Evolutionary conservation across 2,329 filamentous ascomycete genomes (phyloP).

Genomic region (Blumeria graminis): DNA sequence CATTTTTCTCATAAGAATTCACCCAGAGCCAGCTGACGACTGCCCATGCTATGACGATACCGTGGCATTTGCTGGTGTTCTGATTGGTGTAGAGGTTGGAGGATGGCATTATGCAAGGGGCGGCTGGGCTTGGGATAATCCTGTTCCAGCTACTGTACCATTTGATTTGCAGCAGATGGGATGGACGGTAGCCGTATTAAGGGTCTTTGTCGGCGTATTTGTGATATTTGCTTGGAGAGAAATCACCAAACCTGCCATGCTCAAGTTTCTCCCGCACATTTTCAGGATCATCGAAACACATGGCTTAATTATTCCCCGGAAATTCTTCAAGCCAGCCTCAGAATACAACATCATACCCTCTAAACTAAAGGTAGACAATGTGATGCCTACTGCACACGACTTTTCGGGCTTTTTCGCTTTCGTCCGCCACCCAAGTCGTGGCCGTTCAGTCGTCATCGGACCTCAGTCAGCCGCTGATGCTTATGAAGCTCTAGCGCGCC

Average conservation of each 20-base stretch:
- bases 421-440: too few relatives aligned
- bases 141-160: constrained; percentile 31
- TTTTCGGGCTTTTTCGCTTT: too few relatives aligned
- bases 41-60: constrained; percentile 95
- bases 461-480: too few relatives aligned
- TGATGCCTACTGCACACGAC: too few relatives aligned
- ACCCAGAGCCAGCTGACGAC: constrained; percentile 88
- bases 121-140: constrained; percentile 23
- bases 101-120: constrained; percentile 46
- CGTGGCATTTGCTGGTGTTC: constrained; percentile 73
- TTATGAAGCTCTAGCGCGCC: too few relatives aligned
- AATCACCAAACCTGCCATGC: constrained; percentile 60
- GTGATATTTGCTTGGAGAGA: constrained; percentile 80
- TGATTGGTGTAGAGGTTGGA: constrained; percentile 63
- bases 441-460: too few relatives aligned
- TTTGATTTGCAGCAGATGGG: constrained; percentile 45
- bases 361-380: too few relatives aligned
- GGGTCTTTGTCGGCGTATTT: constrained; percentile 58
- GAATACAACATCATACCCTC: too few relatives aligned
- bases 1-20: constrained; percentile 57
- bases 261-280: constrained; percentile 56
- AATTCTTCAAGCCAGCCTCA: constrained; percentile 64
- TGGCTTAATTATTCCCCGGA: constrained; percentile 58
- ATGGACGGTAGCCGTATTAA: constrained; percentile 32
- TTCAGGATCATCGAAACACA: constrained; percentile 67